phyloP scores from a whole-genome alignment of 441 rosid genomes.

The Bruguiera hainesii region DNA sequence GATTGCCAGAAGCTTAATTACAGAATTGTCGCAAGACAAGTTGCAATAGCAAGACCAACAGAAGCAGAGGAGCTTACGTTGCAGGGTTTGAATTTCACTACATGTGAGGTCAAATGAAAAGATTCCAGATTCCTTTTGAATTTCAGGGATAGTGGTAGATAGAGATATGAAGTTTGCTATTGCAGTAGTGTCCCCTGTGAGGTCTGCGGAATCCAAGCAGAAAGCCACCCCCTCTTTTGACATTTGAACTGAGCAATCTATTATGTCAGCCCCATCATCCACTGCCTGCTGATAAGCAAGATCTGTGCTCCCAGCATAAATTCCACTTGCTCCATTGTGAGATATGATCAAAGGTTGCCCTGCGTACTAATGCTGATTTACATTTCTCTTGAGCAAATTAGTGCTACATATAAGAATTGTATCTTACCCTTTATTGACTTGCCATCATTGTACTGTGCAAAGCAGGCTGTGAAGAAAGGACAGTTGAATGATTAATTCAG shows the following conservation, averaged over 20 bases:
- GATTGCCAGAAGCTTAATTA: not conserved
- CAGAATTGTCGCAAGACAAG: no score
- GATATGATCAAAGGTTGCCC: slow-evolving; percentile 55
- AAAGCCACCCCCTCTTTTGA: slow-evolving; percentile 78
- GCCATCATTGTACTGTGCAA: slow-evolving; percentile 29
- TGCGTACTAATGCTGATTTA: slow-evolving; percentile 14
- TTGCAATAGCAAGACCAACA: no score
- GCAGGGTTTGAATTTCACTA: slow-evolving; percentile 75
- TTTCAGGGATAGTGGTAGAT: slow-evolving; percentile 50
- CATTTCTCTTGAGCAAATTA: not conserved
- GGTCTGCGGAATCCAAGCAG: slow-evolving; percentile 63
- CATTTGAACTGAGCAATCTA: slow-evolving; percentile 90
- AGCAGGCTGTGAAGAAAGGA: slow-evolving; percentile 54
- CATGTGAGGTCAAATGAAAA: slow-evolving; percentile 92
- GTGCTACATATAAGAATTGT: not conserved
- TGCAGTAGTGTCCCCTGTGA: slow-evolving; percentile 58
- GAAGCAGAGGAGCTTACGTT: slow-evolving; percentile 37
- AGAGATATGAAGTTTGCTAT: slow-evolving; percentile 50
- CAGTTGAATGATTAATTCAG: slow-evolving; percentile 8
- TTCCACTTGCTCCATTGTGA: slow-evolving; percentile 90
- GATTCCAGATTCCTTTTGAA: slow-evolving; percentile 55
- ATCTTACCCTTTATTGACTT: slow-evolving; percentile 33
- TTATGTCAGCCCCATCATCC: slow-evolving; percentile 73
- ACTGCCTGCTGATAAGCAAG: slow-evolving; percentile 79
- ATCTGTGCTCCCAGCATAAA: slow-evolving; percentile 80